Conservation (phyloP, 2,329 filamentous ascomycete species). For the Magnaporthiopsis incrustans region DNA sequence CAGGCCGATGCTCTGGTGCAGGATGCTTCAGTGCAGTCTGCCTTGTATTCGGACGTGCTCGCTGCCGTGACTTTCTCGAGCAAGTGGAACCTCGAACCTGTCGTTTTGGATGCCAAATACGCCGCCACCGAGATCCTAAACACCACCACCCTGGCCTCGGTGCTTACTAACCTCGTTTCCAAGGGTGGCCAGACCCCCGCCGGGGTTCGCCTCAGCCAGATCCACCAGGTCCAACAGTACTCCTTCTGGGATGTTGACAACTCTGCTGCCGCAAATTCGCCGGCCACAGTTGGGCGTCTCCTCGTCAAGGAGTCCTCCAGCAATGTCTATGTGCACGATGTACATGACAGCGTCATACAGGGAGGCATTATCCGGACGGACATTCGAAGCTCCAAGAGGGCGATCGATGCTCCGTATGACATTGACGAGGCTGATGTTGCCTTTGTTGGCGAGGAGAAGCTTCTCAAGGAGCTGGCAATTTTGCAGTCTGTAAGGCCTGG, state of each 20-base stretch:
- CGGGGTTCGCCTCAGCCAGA: slow-evolving; percentile 27
- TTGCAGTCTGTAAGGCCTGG: slow-evolving; percentile 60
- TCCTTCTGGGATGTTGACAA: slow-evolving; percentile 88
- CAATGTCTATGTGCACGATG: slow-evolving; percentile 55
- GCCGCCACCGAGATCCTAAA: slow-evolving; percentile 55
- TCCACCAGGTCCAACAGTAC: slow-evolving; percentile 67
- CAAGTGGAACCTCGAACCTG: slow-evolving; percentile 53
- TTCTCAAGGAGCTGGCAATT: slow-evolving; percentile 72
- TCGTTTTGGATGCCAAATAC: slow-evolving; percentile 84
- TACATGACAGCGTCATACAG: slow-evolving; percentile 56
- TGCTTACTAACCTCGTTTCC: slow-evolving; percentile 40
- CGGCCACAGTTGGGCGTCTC: slow-evolving; percentile 48
- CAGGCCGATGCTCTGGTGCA: slow-evolving; percentile 61
- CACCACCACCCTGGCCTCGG: slow-evolving; percentile 43
- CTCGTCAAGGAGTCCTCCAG: slow-evolving; percentile 65
- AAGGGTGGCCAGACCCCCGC: slow-evolving; percentile 37
- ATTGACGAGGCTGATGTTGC: slow-evolving; percentile 71
- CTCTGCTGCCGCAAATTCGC: slow-evolving; percentile 58
- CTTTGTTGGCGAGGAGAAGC: slow-evolving; percentile 69
- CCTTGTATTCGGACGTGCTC: slow-evolving; percentile 84
- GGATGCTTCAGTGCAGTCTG: slow-evolving; percentile 72
- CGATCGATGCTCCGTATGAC: slow-evolving; percentile 76
- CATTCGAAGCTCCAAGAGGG: slow-evolving; percentile 73
- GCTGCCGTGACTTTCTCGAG: slow-evolving; percentile 74
- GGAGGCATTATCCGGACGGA: slow-evolving; percentile 81